Evolutionary conservation across 352 stramenopile genomes (phyloP), one percentile per base, ranked within the genome.

Genomic region (Thraustotheca clavata): DNA sequence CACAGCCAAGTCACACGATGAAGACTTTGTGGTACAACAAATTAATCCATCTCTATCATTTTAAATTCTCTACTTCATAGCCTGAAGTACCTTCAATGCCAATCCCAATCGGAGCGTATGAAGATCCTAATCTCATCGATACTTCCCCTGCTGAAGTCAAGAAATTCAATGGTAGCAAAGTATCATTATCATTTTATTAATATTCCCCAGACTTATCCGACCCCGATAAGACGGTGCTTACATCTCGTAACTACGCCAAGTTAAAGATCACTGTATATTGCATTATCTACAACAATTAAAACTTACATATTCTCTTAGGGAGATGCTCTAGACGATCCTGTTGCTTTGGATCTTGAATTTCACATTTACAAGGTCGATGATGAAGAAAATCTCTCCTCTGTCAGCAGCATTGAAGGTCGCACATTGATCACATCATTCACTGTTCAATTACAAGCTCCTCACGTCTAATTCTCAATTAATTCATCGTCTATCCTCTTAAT

Each of bases 121-220:
- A 94, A 83, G 84, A 94, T 24, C 84, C 84, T 31, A 91, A 80
- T 33, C 77, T 94, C 31, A 82, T 73, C 11, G 82, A 94, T 54
- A 77, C 77, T 27, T 88, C 46, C 14, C 52, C 63, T 18, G 69
- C 54, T 4, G 49, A 62, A 29, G 36, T 69, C 6, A 70, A 54
- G 49, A 91, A 89, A 39, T 48, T 61, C 20, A 86, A 88, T 69
- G 50, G 89, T 20, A 50, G 88, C 29, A 72, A 80, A 49, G n/a
- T n/a, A n/a, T n/a, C n/a, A n/a, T n/a, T n/a, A n/a, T n/a, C n/a
- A n/a, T n/a, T n/a, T n/a, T n/a, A n/a, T n/a, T n/a, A n/a, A n/a
- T n/a, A n/a, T n/a, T n/a, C n/a, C n/a, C n/a, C 36, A 38, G 46
- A 39, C 8, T 35, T 62, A 34, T 59, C 38, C 1, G 49, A 16